Conservation (phyloP, 2,329 filamentous ascomycete genomes). For the Alternaria sp. region DNA sequence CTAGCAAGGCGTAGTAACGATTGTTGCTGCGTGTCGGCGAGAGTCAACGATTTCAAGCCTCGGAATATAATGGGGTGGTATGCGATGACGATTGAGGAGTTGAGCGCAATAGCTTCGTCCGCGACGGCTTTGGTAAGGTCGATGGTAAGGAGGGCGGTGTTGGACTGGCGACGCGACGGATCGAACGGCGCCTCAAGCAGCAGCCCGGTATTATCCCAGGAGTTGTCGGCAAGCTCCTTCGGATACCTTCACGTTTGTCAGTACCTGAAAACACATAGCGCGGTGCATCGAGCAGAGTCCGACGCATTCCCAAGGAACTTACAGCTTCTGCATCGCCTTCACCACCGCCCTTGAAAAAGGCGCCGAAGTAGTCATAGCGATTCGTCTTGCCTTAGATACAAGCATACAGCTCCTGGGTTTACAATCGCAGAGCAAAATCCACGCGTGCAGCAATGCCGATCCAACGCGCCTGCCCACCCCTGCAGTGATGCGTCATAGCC, state of each 20-base stretch:
- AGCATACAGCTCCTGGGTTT: slow-evolving; percentile 36
- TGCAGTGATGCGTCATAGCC: slow-evolving; percentile 27
- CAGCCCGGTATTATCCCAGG: slow-evolving; percentile 95
- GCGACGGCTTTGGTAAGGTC: slow-evolving; percentile 90
- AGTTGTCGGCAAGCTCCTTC: slow-evolving; percentile 82
- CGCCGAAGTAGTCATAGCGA: slow-evolving; percentile 56
- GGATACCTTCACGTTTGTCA: slow-evolving; percentile 70
- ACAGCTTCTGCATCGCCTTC: slow-evolving; percentile 79
- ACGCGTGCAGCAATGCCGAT: slow-evolving; percentile 3
- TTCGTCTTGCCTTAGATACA: slow-evolving; percentile 41
- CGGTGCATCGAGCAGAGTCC: not conserved
- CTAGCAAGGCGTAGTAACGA: slow-evolving; percentile 82
- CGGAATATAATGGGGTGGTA: slow-evolving; percentile 99
- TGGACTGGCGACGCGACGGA: slow-evolving; percentile 61
- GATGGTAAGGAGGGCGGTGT: slow-evolving; percentile 80
- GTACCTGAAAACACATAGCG: not conserved
- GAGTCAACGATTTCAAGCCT: slow-evolving; percentile 85
- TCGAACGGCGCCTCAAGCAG: slow-evolving; percentile 73
- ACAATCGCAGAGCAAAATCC: not conserved
- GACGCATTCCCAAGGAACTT: slow-evolving; percentile 44
- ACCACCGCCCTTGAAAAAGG: slow-evolving; percentile 74
- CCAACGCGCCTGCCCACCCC: slow-evolving; percentile 9
- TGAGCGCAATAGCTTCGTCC: slow-evolving; percentile 81
- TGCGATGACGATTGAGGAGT: slow-evolving; percentile 80
- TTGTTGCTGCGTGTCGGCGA: slow-evolving; percentile 83